phyloP scores from a whole-genome alignment of 2,329 filamentous ascomycete genomes.

The Cyclaneusma minus region DNA sequence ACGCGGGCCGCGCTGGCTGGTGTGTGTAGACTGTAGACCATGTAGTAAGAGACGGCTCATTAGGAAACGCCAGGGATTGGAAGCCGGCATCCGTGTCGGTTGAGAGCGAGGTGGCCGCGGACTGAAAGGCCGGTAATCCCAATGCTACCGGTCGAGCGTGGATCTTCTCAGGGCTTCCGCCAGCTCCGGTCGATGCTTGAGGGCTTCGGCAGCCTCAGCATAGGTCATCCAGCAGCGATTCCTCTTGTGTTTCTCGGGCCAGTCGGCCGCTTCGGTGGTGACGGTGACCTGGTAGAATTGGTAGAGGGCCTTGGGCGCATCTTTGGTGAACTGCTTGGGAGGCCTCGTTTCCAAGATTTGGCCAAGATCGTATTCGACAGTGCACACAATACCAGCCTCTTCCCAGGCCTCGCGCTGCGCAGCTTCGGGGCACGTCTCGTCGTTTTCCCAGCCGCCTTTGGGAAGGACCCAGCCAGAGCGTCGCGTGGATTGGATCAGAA shows the following conservation, averaged over 20 bases:
- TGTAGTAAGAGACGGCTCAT: too few species aligned
- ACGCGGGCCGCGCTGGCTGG: too few species aligned
- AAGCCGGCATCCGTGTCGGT: too few species aligned
- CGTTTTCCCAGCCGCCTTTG: conserved; percentile 94
- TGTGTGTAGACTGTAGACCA: too few species aligned
- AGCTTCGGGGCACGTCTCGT: conserved; percentile 75
- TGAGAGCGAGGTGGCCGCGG: neutral
- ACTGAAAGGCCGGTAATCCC: conserved; percentile 22
- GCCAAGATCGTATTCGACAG: conserved; percentile 72
- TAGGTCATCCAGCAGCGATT: conserved; percentile 84
- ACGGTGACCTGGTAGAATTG: conserved; percentile 84
- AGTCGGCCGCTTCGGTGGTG: conserved; percentile 66
- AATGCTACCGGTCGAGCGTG: conserved; percentile 24
- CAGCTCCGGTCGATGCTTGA: conserved; percentile 71
- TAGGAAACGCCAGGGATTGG: too few species aligned
- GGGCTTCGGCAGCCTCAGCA: conserved; percentile 59
- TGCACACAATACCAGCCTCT: conserved; percentile 83
- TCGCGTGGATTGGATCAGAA: conserved; percentile 85
- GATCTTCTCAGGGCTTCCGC: conserved; percentile 69
- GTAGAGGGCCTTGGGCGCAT: conserved; percentile 47
- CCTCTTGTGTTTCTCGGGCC: conserved; percentile 90
- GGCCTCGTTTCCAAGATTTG: conserved; percentile 72
- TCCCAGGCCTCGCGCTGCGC: conserved; percentile 93
- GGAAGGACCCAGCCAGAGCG: conserved; percentile 92
- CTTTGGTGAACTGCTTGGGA: conserved; percentile 56